Evolutionary conservation across 257 asterid genomes (phyloP), one percentile per base, ranked within the genome.

Genomic region (Solanum corneliomulleri): DNA sequence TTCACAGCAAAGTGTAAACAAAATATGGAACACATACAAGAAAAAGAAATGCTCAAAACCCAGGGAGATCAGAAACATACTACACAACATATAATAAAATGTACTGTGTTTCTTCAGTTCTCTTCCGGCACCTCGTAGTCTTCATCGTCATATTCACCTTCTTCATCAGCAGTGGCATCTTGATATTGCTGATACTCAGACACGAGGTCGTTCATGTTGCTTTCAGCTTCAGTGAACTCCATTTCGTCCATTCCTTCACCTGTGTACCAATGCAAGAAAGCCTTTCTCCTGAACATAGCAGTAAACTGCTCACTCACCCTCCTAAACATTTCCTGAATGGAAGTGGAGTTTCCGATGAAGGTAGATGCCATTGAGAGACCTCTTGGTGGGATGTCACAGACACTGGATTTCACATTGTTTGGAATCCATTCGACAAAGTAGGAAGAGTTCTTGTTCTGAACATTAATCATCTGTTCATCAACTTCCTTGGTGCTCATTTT

Each of bases 391-490:
- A 95, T 95, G 88, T 95, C 98, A 86, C 98, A 95, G 39, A 94
- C 98, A 69, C 98, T 95, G 25, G 98, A 95, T 74, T 95, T 95
- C 87, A 95, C 98, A 11, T 95, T 95, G 94, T 95, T 95, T 18
- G 98, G 98, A 47, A 95, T 95, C 98, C 98, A 95, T 86, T 95
- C 98, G 5, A 95, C 98, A 39, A 95, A 95, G 93, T 95, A 94
- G 1, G 98, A 95, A 12, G 98, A 95, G 93, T 95, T 95, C 93
- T 95, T 95, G 89, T 95, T 95, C 70, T 94, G 98, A 47, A 95
- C 98, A 33, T 95, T 94, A 88, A 95, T 95, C 98, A 95, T 95
- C 74, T 94, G 98, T 49, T 95, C 98, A 10, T 95, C 98, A 2
- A 95, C 98, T 90, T 95, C 98, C 88, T 94, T 95, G 49, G 98